A percentile compares a stretch with the other conserved stretches of the same genome.
Conservation (phyloP, 2,329 filamentous ascomycete species). For the Lasiodiplodia sp. region DNA sequence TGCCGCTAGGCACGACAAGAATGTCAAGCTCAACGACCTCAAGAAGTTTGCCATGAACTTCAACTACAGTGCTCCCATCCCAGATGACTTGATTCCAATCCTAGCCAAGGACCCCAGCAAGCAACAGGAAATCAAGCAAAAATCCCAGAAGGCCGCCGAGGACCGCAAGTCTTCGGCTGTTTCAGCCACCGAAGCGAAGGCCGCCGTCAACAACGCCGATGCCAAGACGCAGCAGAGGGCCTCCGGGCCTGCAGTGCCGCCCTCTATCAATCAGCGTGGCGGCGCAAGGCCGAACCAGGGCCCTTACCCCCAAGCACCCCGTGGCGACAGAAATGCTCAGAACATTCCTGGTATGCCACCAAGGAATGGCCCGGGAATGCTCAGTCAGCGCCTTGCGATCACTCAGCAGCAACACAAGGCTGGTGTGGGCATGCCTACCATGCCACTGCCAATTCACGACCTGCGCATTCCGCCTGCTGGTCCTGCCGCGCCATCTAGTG, state of each 20-base stretch:
- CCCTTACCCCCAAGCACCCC: constrained; percentile 27
- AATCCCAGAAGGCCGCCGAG: constrained; percentile 78
- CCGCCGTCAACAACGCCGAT: constrained; percentile 44
- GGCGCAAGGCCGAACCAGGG: constrained; percentile 17
- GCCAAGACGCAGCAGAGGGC: constrained; percentile 43
- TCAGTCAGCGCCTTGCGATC: constrained; percentile 60
- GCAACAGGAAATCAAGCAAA: constrained; percentile 91
- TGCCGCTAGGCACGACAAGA: constrained; percentile 75
- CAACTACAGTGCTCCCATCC: constrained; percentile 92
- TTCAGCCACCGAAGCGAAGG: constrained; percentile 42
- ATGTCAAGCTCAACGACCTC: constrained; percentile 89
- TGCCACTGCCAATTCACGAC: constrained; percentile 68
- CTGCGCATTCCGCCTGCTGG: constrained; percentile 76
- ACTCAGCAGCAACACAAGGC: constrained; percentile 61
- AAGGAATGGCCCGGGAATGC: constrained; percentile 52
- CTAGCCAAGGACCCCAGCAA: constrained; percentile 96
- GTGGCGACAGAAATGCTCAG: constrained; percentile 39
- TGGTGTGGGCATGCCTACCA: constrained; percentile 51
- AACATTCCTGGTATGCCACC: constrained; percentile 47
- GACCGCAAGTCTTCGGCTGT: constrained; percentile 50
- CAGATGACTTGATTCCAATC: constrained; percentile 89
- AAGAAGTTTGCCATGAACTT: constrained; percentile 95
- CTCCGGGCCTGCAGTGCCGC: constrained; percentile 39
- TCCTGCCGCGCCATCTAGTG: constrained; percentile 63
- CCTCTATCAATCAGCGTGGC: constrained; percentile 33